Evolutionary conservation across 1,284 basidiomycete genomes (phyloP), one percentile per base, ranked within the genome.

Genomic region (Gomphus sp.): DNA sequence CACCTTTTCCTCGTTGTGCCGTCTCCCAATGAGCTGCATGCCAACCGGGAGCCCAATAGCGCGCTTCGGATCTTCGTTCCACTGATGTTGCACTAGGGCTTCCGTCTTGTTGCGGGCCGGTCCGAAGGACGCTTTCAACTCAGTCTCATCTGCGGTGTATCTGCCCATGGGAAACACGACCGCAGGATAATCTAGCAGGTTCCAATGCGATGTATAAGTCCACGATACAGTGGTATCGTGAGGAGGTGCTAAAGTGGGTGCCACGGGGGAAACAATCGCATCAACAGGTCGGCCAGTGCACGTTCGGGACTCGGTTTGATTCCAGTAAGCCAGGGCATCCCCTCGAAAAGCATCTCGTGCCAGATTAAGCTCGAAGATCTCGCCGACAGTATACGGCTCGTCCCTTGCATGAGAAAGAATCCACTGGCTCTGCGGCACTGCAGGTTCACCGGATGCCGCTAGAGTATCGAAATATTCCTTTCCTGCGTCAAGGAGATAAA

Each of bases 151-250:
- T 31, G 39, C 50, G 18, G 28, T 45, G 39, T 48, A 59, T 55
- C 44, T 47, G 10, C 72, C 74, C 39, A 76, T 75, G 36, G 82
- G 84, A 68, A 85, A 79, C 14, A 77, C 78, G 10, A 73, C 76
- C 18, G 73, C 74, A 2, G 80, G 73, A 59, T 77, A 80, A 67
- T 85, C 82, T 61, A 76, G 66, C 58, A 84, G 63, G 64, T 85
- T 85, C 76, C 80, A 82, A 62, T 80, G 76, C 2, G 75, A 76
- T 12, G 75, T 76, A 65, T 82, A 82, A 4, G 74, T 72, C 78
- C 76, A 78, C 75, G 76, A 80, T 39, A 74, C 70, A 25, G 76
- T 76, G 8, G 72, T 75, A 55, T 77, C 76, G 56, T 82, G 81
- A 9, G 74, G 76, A 28, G 79, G 73, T 22, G 80, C 78, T 2